phyloP scores from a whole-genome alignment of 805 yeast genomes.

The Metschnikowia koreensis region DNA sequence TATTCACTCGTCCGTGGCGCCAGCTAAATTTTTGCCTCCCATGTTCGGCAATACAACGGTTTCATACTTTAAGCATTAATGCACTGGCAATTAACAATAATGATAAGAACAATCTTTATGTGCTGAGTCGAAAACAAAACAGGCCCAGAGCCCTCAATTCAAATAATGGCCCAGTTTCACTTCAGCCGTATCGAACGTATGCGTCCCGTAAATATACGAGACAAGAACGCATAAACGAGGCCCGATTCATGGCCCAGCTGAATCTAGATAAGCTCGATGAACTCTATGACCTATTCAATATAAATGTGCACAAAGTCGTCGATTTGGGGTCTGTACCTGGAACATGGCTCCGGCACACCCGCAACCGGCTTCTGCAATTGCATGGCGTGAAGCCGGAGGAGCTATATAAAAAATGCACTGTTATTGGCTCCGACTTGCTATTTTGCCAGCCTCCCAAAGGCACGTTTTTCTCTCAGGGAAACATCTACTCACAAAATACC shows the following conservation, averaged over 20 bases:
- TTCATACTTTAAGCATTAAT: too few species aligned
- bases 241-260: conserved; percentile 25
- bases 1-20: too few species aligned
- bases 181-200: not conserved
- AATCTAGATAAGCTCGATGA: conserved; percentile 29
- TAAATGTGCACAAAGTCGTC: conserved; percentile 29
- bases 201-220: conserved; percentile 10
- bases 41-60: too few species aligned
- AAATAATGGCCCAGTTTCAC: not conserved
- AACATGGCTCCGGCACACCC: conserved; percentile 37
- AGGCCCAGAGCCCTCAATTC: too few species aligned
- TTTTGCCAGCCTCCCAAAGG: conserved; percentile 80
- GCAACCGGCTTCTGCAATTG: conserved; percentile 25
- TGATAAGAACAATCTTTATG: too few species aligned
- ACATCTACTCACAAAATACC: conserved; percentile 54
- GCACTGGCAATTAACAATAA: too few species aligned
- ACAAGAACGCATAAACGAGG: conserved; percentile 24
- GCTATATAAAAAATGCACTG: conserved; percentile 30
- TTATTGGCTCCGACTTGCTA: conserved; percentile 54
- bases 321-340: conserved; percentile 45
- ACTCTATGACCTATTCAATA: conserved; percentile 27
- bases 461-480: conserved; percentile 79
- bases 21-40: too few species aligned
- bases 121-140: too few species aligned
- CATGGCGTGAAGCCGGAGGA: conserved; percentile 30